Percentiles rank a stretch among this genome's conserved stretches.
Evolutionary conservation across 2,329 filamentous ascomycete genomes (phyloP).

Genomic region (Colletotrichum simmondsii): DNA sequence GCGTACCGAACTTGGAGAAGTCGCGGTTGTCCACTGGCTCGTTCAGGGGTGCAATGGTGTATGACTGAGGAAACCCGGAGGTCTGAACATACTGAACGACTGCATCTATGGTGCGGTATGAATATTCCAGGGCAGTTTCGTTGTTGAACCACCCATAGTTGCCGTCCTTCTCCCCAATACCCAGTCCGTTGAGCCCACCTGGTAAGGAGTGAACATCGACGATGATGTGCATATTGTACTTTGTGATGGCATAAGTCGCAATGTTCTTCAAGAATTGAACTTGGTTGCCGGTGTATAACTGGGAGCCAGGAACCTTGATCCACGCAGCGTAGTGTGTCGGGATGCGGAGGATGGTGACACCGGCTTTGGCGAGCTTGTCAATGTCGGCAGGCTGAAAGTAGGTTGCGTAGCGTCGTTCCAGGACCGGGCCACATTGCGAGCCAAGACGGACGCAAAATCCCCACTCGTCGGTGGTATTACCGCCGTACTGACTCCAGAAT

Average conservation of each 20-base stretch:
- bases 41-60: slow-evolving; percentile 3
- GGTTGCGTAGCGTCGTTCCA: slow-evolving; percentile 11
- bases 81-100: no score
- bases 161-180: no score
- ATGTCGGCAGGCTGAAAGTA: slow-evolving; percentile 10
- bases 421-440: not conserved
- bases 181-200: no score
- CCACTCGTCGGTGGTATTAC: slow-evolving; percentile 16
- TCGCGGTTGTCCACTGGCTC: slow-evolving; percentile 20
- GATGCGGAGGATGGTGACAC: slow-evolving; percentile 8
- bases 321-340: slow-evolving; percentile 16
- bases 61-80: no score
- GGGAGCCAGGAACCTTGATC: slow-evolving; percentile 14
- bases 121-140: no score
- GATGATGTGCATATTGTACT: no score
- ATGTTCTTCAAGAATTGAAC: no score
- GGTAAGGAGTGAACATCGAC: no score
- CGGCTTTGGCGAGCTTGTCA: slow-evolving; percentile 15
- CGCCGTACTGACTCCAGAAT: not conserved
- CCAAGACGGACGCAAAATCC: no score
- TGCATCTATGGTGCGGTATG: no score
- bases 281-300: slow-evolving; percentile 2
- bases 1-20: slow-evolving; percentile 10
- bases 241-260: no score
- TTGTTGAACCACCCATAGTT: no score